Percentiles rank a stretch among this genome's conserved stretches.
These are phyloP conservation scores for Ceratocystis eucalypticola DNA, from an alignment of 2,329 filamentous ascomycete genomes.

Conservation along the genomic window DNA sequence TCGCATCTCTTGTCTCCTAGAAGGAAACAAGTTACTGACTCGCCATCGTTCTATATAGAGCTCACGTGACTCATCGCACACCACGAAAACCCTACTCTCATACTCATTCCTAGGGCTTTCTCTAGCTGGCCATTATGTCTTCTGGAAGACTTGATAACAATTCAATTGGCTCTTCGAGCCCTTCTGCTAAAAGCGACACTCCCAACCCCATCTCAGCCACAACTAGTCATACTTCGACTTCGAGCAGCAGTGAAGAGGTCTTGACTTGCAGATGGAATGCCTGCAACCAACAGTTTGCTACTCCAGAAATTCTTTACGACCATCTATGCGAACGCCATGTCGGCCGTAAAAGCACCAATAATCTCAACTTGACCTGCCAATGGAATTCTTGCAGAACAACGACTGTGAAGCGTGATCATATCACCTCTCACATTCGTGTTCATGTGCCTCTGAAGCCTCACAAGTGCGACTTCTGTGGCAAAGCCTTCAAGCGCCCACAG, in stretches of 20 bases:
- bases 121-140: conserved; percentile 6
- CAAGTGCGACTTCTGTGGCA: conserved; percentile 97
- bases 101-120: not conserved
- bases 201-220: conserved; percentile 39
- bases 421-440: conserved; percentile 96
- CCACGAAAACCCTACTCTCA: not conserved
- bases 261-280: conserved; percentile 48
- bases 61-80: not conserved
- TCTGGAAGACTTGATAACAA: conserved; percentile 17
- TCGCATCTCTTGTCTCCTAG: not conserved
- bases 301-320: conserved; percentile 56
- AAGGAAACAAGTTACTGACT: not conserved
- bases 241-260: conserved; percentile 36
- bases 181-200: conserved; percentile 40
- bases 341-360: conserved; percentile 97
- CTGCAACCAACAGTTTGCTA: conserved; percentile 45
- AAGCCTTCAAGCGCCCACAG: conserved; percentile 97
- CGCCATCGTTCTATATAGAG: not conserved
- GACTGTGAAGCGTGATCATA: conserved; percentile 97
- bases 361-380: conserved; percentile 90
- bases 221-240: conserved; percentile 29
- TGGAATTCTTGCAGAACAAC: conserved; percentile 95
- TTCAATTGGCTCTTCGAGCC: conserved; percentile 24
- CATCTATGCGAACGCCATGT: conserved; percentile 98
- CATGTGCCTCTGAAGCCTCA: conserved; percentile 98